Conservation (phyloP, 306 rosid genomes). For the Oemleria cerasiformis region DNA sequence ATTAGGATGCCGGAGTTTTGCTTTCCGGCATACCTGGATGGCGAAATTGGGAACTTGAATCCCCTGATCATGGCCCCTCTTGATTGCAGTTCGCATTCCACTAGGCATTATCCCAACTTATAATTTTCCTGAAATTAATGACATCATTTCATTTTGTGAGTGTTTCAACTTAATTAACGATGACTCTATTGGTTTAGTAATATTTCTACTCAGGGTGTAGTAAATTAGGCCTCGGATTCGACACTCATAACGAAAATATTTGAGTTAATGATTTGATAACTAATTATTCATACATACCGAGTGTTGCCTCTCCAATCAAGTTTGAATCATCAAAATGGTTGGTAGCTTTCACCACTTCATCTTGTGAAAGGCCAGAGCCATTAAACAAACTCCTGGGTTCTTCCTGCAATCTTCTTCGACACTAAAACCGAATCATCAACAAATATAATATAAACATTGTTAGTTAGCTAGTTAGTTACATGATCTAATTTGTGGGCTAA, state of each 20-base stretch:
- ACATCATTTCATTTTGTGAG: too few relatives aligned
- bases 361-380: background rate
- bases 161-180: too few relatives aligned
- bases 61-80: background rate
- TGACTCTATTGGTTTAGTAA: too few relatives aligned
- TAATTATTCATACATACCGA: constrained; percentile 5
- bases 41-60: background rate
- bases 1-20: background rate
- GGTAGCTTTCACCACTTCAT: background rate
- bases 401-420: background rate
- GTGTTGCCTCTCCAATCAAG: constrained; percentile 1
- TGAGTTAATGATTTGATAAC: too few relatives aligned
- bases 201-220: too few relatives aligned
- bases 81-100: background rate
- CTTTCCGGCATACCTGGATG: background rate
- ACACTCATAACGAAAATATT: too few relatives aligned
- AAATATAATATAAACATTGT: background rate
- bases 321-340: constrained; percentile 2
- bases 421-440: background rate
- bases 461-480: background rate
- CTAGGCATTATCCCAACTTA: constrained; percentile 7
- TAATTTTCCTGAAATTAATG: background rate
- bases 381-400: background rate
- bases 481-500: background rate
- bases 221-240: too few relatives aligned